Conservation (phyloP, 2,329 filamentous ascomycete species). For the Exophiala dermatitidis region DNA sequence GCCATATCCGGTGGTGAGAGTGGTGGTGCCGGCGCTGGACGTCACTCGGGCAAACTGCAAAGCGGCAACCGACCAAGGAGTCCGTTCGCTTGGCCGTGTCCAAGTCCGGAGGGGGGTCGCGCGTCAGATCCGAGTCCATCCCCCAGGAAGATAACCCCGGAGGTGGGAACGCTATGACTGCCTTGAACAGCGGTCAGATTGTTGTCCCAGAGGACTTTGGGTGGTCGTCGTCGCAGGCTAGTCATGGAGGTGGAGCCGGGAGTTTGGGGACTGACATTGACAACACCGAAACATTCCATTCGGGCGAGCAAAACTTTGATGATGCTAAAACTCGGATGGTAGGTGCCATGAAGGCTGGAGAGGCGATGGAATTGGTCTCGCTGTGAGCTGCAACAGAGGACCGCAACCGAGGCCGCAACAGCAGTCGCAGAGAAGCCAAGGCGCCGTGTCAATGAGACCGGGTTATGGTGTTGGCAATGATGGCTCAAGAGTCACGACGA, state of each 20-base stretch:
- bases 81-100: background rate
- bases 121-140: slow-evolving; percentile 2
- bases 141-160: background rate
- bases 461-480: too few relatives aligned
- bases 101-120: background rate
- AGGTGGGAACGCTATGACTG: background rate
- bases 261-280: background rate
- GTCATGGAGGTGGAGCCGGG: background rate
- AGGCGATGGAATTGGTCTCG: too few relatives aligned
- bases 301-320: too few relatives aligned
- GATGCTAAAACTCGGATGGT: too few relatives aligned
- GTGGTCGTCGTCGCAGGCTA: background rate
- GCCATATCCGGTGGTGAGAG: slow-evolving; percentile 1
- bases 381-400: too few relatives aligned
- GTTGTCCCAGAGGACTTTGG: slow-evolving; percentile 4
- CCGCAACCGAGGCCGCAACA: too few relatives aligned
- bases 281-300: too few relatives aligned
- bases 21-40: background rate
- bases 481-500: too few relatives aligned
- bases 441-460: too few relatives aligned
- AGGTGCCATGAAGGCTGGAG: too few relatives aligned
- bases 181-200: slow-evolving; percentile 5
- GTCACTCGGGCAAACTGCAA: slow-evolving; percentile 1
- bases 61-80: background rate
- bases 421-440: too few relatives aligned